These are phyloP conservation scores for Trichoderma arundinaceum DNA, from an alignment of 2,329 filamentous ascomycete genomes.

Conservation along the genomic window DNA sequence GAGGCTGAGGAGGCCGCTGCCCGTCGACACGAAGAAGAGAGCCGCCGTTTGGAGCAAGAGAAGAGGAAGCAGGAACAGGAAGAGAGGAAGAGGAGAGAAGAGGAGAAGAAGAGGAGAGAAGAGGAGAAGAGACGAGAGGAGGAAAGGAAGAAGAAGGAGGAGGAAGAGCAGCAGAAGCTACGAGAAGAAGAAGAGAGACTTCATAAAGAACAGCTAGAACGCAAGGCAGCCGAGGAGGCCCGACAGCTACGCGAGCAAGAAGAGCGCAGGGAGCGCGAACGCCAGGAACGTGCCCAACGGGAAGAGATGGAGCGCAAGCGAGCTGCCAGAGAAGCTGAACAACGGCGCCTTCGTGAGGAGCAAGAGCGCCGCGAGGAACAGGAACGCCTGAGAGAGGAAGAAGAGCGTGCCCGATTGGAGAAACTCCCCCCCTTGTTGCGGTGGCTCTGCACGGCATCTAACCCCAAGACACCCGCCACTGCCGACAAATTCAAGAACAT, in stretches of 20 bases:
- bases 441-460: constrained; percentile 61
- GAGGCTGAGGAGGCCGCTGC: constrained; percentile 47
- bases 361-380: constrained; percentile 57
- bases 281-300: constrained; percentile 42
- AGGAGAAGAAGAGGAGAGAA: constrained; percentile 46
- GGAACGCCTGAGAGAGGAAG: constrained; percentile 58
- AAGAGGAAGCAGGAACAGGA: constrained; percentile 47
- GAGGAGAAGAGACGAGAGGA: constrained; percentile 46
- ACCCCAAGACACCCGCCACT: constrained; percentile 57
- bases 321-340: constrained; percentile 48
- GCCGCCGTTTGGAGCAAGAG: constrained; percentile 48
- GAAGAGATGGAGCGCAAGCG: constrained; percentile 57
- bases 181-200: constrained; percentile 55
- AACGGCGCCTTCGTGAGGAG: constrained; percentile 54
- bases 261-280: constrained; percentile 57
- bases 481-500: constrained; percentile 62
- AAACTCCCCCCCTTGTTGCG: constrained; percentile 65
- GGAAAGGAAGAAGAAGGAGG: constrained; percentile 43
- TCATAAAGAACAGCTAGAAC: constrained; percentile 52
- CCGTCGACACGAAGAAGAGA: constrained; percentile 48
- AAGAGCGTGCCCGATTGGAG: constrained; percentile 59
- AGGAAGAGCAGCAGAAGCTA: constrained; percentile 46
- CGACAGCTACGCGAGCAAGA: constrained; percentile 57
- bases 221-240: constrained; percentile 56
- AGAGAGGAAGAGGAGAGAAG: constrained; percentile 44